Evolutionary conservation across 768 basidiomycete species (phyloP), one percentile per base, ranked within the genome.

Genomic region (Russula lepida): DNA sequence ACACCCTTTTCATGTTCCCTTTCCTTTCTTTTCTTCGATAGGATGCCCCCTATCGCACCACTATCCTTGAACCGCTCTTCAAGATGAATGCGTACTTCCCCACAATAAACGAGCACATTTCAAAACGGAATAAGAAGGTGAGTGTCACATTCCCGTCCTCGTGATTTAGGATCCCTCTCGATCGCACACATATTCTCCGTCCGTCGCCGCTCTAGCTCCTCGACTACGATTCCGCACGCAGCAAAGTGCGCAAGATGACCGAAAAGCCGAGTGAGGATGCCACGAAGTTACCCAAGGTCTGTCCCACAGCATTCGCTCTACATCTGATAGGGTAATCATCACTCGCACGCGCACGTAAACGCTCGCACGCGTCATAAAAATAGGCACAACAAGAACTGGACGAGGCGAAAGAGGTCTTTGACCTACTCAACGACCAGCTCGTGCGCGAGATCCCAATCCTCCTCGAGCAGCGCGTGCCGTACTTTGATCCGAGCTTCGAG

Each of bases 401-500:
- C 69, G 94, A 98, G 63, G 81, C 91, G 27, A 91, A 93, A 69
- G 95, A 95, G 72, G 84, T 97, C 54, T 99, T 95, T 71, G 89
- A 95, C 62, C 74, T 92, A 69, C 80, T 99, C 66, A 98, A 99
- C 71, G 85, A 89, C 43, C 93, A 98, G 68, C 84, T 98, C 68
- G 88, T 95, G 66, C 74, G 79, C 28, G 97, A 98, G 68, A 79
- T 99, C 17, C 97, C 97, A 0, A 86, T 95, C 67, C 76, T 99
- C 44, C 82, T 98, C 53, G 95, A 98, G 69, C 84, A 98, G 21
- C 90, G 97, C 41, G 89, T 99, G 27, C 97, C 97, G 0, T 99
- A 92, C 79, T 95, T 98, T 65, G 97, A 98, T 72, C 97, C 97
- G 5, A 94, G 90, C 67, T 98, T 98, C 71, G 97, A 98, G 75